Conservation (phyloP, 495 filamentous ascomycete genomes). For the Sphaerosporella brunnea region DNA sequence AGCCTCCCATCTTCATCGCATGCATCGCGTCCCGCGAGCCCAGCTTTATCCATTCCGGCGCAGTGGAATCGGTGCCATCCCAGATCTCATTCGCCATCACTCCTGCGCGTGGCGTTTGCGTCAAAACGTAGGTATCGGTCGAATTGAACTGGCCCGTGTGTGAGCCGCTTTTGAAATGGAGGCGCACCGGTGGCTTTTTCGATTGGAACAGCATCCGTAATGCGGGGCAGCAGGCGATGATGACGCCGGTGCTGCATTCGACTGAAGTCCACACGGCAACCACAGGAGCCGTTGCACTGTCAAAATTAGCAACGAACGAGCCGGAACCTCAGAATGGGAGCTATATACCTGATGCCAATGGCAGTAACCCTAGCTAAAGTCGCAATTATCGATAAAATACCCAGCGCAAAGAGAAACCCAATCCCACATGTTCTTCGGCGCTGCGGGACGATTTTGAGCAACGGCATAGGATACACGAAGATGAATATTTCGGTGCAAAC, state of each 20-base stretch:
- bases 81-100: background rate
- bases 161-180: background rate
- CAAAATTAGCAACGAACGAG: background rate
- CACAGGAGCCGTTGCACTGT: background rate
- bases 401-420: background rate
- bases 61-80: slow-evolving; percentile 2
- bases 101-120: background rate
- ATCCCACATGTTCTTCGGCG: background rate
- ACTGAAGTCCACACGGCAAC: background rate
- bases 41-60: slow-evolving; percentile 1
- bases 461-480: background rate
- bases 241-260: background rate
- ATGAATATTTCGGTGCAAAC: background rate
- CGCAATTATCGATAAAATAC: background rate
- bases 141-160: background rate
- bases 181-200: background rate
- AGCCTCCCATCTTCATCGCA: background rate
- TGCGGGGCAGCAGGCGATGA: slow-evolving; percentile 3
- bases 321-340: background rate
- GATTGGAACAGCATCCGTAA: background rate
- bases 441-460: background rate
- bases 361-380: background rate
- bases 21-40: background rate
- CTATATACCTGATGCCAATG: background rate
- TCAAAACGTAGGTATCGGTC: background rate